These are phyloP conservation scores for Solidago caesia DNA, from an alignment of 129 eudicot genomes.

Conservation along the genomic window DNA sequence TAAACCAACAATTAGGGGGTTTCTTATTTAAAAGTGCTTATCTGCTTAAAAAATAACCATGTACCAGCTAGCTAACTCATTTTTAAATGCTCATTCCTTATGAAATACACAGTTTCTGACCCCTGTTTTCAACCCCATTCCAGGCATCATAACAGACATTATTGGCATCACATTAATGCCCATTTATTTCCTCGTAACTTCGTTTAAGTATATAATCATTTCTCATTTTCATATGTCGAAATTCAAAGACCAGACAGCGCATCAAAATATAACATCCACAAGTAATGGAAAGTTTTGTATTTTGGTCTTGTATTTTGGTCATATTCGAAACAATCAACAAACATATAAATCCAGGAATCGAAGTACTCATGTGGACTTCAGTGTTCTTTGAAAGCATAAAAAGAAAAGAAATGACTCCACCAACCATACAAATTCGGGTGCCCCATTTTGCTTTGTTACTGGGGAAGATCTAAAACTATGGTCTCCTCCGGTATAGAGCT, in stretches of 20 bases:
- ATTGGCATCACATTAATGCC: slow-evolving; percentile 64
- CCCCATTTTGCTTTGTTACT: neutral
- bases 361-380: no score
- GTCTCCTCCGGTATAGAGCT: neutral
- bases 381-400: neutral
- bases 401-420: slow-evolving; percentile 3
- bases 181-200: slow-evolving; percentile 56
- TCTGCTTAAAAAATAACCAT: no score
- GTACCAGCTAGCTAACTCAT: no score
- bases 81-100: no score
- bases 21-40: no score
- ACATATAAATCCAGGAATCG: no score
- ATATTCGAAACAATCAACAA: no score
- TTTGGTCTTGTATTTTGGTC: no score
- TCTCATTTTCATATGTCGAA: no score
- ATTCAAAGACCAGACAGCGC: no score
- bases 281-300: no score
- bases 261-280: no score
- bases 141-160: slow-evolving; percentile 90
- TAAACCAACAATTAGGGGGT: neutral
- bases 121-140: slow-evolving; percentile 59
- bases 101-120: neutral
- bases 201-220: slow-evolving; percentile 19
- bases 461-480: neutral
- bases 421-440: neutral